These are phyloP conservation scores for Verticillium zaregamsianum DNA, from an alignment of 2,329 filamentous ascomycete species.

Conservation along the genomic window DNA sequence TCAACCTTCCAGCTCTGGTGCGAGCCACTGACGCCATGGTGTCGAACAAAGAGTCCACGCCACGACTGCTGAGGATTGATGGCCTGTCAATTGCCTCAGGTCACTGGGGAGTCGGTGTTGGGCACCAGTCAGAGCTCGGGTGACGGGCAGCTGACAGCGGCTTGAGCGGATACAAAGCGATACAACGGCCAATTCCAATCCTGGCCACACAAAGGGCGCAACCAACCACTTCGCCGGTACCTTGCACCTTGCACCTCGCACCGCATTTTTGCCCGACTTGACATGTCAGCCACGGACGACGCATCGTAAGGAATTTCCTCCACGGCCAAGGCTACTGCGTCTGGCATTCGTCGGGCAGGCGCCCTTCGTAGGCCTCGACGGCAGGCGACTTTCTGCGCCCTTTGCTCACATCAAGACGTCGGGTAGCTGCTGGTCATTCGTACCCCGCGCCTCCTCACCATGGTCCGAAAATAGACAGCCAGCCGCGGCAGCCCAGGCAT, in stretches of 20 bases:
- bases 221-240: background rate
- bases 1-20: background rate
- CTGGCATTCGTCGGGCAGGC: background rate
- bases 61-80: background rate
- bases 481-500: background rate
- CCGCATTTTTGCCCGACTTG: background rate
- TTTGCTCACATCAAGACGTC: background rate
- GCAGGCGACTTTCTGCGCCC: background rate
- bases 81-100: background rate
- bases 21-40: background rate
- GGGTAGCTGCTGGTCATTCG: background rate
- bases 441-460: background rate
- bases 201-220: background rate
- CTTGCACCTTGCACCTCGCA: background rate
- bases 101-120: background rate
- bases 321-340: background rate
- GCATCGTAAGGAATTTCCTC: background rate
- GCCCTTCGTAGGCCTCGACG: background rate
- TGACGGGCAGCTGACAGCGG: background rate
- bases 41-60: background rate
- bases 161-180: background rate
- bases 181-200: background rate
- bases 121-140: background rate
- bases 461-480: background rate
- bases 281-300: background rate